phyloP scores from a whole-genome alignment of 257 asterid species.

The Echium plantagineum region DNA sequence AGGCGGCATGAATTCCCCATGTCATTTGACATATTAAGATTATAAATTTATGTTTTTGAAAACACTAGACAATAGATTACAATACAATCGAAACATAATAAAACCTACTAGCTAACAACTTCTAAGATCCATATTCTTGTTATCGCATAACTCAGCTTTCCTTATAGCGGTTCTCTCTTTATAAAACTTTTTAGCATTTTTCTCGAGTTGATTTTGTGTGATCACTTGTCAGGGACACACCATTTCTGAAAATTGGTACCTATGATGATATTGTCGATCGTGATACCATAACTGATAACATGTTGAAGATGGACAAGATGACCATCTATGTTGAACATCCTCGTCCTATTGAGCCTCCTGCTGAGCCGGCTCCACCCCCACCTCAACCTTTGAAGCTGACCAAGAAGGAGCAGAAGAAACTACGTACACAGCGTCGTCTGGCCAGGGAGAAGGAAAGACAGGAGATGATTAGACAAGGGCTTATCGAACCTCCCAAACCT shows the following conservation, averaged over 20 bases:
- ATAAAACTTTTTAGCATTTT: not conserved
- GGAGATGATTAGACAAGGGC: constrained; percentile 90
- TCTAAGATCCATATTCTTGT: too few relatives aligned
- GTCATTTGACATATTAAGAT: too few relatives aligned
- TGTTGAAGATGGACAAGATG: constrained; percentile 58
- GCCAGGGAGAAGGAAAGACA: constrained; percentile 83
- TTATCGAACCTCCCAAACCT: constrained; percentile 77
- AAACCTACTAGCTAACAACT: too few relatives aligned
- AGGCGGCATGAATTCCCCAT: not conserved
- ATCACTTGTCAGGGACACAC: constrained; percentile 57
- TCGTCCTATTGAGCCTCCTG: constrained; percentile 87
- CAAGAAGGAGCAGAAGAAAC: constrained; percentile 89
- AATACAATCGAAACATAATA: too few relatives aligned
- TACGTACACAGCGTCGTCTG: constrained; percentile 75
- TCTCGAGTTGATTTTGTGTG: not conserved
- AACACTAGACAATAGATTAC: too few relatives aligned
- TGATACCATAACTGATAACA: constrained; percentile 23
- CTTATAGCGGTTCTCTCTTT: not conserved
- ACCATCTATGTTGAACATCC: constrained; percentile 84
- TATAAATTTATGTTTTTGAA: too few relatives aligned
- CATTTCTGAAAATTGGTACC: constrained; percentile 44
- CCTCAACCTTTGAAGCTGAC: constrained; percentile 94
- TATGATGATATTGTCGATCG: constrained; percentile 45
- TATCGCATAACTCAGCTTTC: not conserved
- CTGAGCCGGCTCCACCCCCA: constrained; percentile 82